Evolutionary conservation across 768 basidiomycete genomes (phyloP).

Genomic region (Boletus rubescentipes): DNA sequence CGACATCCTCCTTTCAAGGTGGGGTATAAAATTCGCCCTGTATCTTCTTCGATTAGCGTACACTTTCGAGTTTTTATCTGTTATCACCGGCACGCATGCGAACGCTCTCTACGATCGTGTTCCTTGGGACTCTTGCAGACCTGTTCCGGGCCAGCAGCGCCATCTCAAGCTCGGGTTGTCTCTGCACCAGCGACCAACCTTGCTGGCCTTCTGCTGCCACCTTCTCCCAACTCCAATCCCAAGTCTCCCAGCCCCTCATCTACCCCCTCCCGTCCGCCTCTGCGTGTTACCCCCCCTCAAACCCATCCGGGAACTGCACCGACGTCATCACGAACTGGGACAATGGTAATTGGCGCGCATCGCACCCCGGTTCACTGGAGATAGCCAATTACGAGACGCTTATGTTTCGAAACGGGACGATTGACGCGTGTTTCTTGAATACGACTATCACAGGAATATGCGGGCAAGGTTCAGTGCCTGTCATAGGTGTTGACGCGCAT

Average conservation of each 20-base stretch:
- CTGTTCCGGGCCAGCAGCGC: neutral
- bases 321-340: conserved; percentile 26
- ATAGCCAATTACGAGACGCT: conserved; percentile 33
- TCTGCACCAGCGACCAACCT: conserved; percentile 36
- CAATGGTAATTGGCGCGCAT: conserved; percentile 42
- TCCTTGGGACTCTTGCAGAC: neutral
- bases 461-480: conserved; percentile 20
- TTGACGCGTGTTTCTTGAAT: conserved; percentile 38
- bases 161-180: conserved; percentile 21
- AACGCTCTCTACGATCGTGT: neutral
- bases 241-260: conserved; percentile 46
- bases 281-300: conserved; percentile 39
- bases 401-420: conserved; percentile 43
- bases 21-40: neutral
- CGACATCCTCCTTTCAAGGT: neutral
- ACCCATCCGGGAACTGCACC: conserved; percentile 40
- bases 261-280: conserved; percentile 40
- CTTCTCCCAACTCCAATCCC: conserved; percentile 33
- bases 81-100: neutral
- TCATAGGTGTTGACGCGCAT: conserved; percentile 23
- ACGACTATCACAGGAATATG: conserved; percentile 26
- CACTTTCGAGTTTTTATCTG: neutral
- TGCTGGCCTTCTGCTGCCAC: conserved; percentile 44
- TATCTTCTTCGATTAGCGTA: neutral
- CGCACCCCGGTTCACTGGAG: conserved; percentile 42